A percentile compares a stretch with the other conserved stretches of the same genome.
Evolutionary conservation across 2,329 filamentous ascomycete species (phyloP).

Genomic region (Ophiostoma triangulosporum): DNA sequence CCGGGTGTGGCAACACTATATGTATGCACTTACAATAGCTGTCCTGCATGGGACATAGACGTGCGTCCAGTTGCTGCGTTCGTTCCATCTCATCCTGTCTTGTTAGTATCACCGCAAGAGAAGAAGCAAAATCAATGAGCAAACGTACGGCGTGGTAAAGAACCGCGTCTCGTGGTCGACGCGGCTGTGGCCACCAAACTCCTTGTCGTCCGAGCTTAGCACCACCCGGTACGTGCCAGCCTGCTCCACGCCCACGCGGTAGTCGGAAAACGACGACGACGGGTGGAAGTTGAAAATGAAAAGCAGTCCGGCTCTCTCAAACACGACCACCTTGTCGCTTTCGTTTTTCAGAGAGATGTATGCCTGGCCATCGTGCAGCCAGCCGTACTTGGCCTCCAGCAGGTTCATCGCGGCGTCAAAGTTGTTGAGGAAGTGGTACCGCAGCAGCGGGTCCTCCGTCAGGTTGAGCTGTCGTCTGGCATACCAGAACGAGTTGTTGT

Average conservation of each 20-base stretch:
- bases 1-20: background rate
- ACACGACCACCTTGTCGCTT: slow-evolving; percentile 85
- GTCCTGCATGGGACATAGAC: slow-evolving; percentile 78
- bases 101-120: slow-evolving; percentile 3
- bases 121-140: too few relatives aligned
- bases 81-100: slow-evolving; percentile 63
- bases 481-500: slow-evolving; percentile 88
- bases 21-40: slow-evolving; percentile 52
- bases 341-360: slow-evolving; percentile 93
- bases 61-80: slow-evolving; percentile 78
- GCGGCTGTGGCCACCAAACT: slow-evolving; percentile 67
- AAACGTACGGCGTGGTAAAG: slow-evolving; percentile 60
- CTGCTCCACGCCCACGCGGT: slow-evolving; percentile 75
- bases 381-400: slow-evolving; percentile 77
- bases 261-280: slow-evolving; percentile 74
- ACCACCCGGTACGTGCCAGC: slow-evolving; percentile 78
- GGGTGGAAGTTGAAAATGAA: slow-evolving; percentile 97
- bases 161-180: slow-evolving; percentile 72
- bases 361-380: slow-evolving; percentile 74
- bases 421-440: slow-evolving; percentile 83
- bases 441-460: slow-evolving; percentile 69
- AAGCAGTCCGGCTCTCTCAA: slow-evolving; percentile 78
- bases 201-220: slow-evolving; percentile 64
- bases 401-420: slow-evolving; percentile 90
- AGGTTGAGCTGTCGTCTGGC: slow-evolving; percentile 88